phyloP scores from a whole-genome alignment of 148 eudicot genomes.

The Camellia granthamiana region DNA sequence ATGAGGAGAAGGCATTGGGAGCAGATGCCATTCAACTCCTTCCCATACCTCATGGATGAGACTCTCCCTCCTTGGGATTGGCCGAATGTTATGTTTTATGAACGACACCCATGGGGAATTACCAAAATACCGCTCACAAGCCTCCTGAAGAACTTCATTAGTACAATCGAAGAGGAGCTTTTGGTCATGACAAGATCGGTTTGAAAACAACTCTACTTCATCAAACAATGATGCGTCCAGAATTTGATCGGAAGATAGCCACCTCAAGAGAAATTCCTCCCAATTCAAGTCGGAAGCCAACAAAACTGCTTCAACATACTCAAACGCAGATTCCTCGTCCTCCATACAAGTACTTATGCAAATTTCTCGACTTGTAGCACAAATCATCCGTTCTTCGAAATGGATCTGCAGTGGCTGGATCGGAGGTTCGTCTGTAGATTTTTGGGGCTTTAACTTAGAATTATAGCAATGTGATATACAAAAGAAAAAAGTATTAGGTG shows the following conservation, averaged over 20 bases:
- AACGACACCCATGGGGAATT: conserved; percentile 36
- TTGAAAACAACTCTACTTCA: conserved; percentile 76
- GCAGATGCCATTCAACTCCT: conserved; percentile 53
- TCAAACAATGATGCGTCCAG: conserved; percentile 73
- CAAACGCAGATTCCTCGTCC: conserved; percentile 64
- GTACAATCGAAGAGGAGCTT: conserved; percentile 83
- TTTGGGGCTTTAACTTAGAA: conserved; percentile 16
- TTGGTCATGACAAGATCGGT: conserved; percentile 64
- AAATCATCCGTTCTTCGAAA: conserved; percentile 50
- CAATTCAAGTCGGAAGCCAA: conserved; percentile 74
- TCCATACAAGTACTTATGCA: conserved; percentile 33
- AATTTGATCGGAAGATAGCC: conserved; percentile 55
- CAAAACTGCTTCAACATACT: conserved; percentile 77
- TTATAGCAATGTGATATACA: neutral
- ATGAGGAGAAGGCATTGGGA: conserved; percentile 31
- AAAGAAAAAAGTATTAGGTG: neutral
- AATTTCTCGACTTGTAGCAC: conserved; percentile 21
- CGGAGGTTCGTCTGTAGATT: conserved; percentile 42
- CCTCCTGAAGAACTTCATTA: conserved; percentile 62
- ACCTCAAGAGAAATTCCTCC: conserved; percentile 65
- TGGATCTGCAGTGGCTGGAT: conserved; percentile 58
- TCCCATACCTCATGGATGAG: conserved; percentile 70
- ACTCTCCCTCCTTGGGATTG: conserved; percentile 51
- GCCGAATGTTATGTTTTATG: conserved; percentile 31
- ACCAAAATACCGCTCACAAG: conserved; percentile 56